Conservation (phyloP, 2,329 filamentous ascomycete genomes). For the Botryotinia calthae region DNA sequence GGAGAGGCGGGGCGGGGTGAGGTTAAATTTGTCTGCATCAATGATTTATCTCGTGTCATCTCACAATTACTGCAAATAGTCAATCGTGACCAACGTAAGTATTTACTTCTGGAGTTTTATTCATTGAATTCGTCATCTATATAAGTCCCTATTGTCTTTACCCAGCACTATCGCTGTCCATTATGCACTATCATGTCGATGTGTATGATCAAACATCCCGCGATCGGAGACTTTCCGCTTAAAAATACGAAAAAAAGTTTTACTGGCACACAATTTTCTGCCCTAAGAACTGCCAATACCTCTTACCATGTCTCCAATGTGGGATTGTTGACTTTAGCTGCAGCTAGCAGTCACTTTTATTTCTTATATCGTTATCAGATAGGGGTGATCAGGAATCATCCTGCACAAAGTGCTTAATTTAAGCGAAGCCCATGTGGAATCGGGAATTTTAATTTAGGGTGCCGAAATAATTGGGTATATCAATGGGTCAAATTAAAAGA, state of each 20-base stretch:
- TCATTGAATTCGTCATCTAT: not conserved
- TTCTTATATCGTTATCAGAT: not conserved
- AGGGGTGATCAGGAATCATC: not conserved
- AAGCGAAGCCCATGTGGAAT: no score
- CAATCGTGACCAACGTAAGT: accelerated
- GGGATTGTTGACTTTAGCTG: accelerated
- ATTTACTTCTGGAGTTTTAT: not conserved
- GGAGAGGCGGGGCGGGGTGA: no score
- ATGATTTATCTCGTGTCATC: not conserved
- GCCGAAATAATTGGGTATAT: no score
- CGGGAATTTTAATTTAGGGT: no score
- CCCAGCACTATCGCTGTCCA: not conserved
- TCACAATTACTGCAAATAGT: not conserved
- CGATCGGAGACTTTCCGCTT: not conserved
- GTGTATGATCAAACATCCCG: not conserved
- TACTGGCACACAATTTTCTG: not conserved
- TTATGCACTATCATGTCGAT: not conserved
- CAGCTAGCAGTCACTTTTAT: not conserved
- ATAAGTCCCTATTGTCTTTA: not conserved
- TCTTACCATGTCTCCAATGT: no score
- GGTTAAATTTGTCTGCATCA: not conserved
- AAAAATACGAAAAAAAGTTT: not conserved
- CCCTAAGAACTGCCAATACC: not conserved
- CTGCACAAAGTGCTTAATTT: no score
- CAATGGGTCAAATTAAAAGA: no score